Evolutionary conservation across 805 yeast species (phyloP).

Genomic region (Metschnikowia gelsemii): DNA sequence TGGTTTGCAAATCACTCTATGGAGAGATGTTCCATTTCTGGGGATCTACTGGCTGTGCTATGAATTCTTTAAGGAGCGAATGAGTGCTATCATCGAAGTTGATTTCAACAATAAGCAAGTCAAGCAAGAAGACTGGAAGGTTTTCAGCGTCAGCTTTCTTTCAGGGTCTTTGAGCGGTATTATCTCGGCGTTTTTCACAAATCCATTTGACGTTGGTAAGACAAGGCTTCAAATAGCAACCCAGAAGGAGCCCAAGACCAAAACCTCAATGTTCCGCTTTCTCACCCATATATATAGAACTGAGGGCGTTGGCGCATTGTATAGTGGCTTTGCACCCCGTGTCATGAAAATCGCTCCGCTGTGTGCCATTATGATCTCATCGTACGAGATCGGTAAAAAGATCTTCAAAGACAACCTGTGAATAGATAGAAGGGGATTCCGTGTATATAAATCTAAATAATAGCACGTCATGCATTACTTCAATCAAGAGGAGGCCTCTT

Average conservation of each 20-base stretch:
- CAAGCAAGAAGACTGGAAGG: slow-evolving; percentile 35
- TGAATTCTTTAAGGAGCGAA: slow-evolving; percentile 47
- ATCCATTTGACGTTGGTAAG: slow-evolving; percentile 97
- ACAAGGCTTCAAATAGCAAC: slow-evolving; percentile 77
- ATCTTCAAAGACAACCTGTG: slow-evolving; percentile 28
- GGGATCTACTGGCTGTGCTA: slow-evolving; percentile 93
- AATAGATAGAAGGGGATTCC: slow-evolving; percentile 2
- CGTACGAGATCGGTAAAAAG: slow-evolving; percentile 85
- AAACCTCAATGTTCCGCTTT: slow-evolving; percentile 65
- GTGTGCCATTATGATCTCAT: slow-evolving; percentile 97
- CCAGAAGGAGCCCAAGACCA: slow-evolving; percentile 23
- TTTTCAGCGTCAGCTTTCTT: slow-evolving; percentile 64
- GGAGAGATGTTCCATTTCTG: slow-evolving; percentile 97
- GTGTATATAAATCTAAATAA: background rate
- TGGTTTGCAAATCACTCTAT: slow-evolving; percentile 83
- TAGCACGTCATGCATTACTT: background rate
- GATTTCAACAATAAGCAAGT: slow-evolving; percentile 21
- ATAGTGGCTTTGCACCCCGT: slow-evolving; percentile 83
- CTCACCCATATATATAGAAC: slow-evolving; percentile 58
- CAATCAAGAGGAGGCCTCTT: no score
- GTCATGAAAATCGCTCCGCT: slow-evolving; percentile 92
- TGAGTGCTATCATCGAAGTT: slow-evolving; percentile 24
- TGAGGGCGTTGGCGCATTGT: slow-evolving; percentile 85
- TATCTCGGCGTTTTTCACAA: slow-evolving; percentile 81
- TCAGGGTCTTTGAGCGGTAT: slow-evolving; percentile 85